Evolutionary conservation across 768 basidiomycete species (phyloP).

Genomic region (Pleurotus platypus): DNA sequence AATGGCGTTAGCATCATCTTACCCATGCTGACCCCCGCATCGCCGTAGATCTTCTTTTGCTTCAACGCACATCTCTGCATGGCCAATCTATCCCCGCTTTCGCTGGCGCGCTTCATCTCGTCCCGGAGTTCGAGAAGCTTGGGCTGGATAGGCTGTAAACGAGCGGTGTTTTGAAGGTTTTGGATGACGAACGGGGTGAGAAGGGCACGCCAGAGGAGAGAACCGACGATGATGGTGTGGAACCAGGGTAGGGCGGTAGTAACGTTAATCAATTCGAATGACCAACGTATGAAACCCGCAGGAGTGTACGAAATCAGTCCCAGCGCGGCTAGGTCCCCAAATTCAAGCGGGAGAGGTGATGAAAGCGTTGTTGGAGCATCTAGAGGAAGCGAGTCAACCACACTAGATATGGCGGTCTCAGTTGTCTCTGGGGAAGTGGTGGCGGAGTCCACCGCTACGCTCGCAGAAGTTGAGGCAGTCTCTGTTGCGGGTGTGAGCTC

Average conservation of each 20-base stretch:
- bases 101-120: conserved; percentile 33
- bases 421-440: not conserved
- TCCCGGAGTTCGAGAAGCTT: conserved; percentile 46
- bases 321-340: conserved; percentile 68
- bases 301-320: conserved; percentile 65
- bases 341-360: conserved; percentile 49
- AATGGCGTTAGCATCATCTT: conserved; percentile 49
- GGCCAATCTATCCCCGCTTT: conserved; percentile 35
- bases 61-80: conserved; percentile 52
- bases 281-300: conserved; percentile 57
- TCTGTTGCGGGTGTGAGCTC: not conserved
- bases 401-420: not conserved
- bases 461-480: not conserved
- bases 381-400: not conserved
- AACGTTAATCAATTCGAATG: conserved; percentile 68
- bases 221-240: conserved; percentile 70
- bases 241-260: conserved; percentile 77
- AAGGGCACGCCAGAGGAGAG: conserved; percentile 54
- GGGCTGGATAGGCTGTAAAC: conserved; percentile 56
- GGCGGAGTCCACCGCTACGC: not conserved
- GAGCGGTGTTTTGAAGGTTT: conserved; percentile 53
- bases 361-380: not conserved
- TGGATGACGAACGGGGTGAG: conserved; percentile 61
- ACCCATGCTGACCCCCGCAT: conserved; percentile 61
- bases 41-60: conserved; percentile 53